Evolutionary conservation across 805 yeast genomes (phyloP).

Genomic region (Candida ulmi): DNA sequence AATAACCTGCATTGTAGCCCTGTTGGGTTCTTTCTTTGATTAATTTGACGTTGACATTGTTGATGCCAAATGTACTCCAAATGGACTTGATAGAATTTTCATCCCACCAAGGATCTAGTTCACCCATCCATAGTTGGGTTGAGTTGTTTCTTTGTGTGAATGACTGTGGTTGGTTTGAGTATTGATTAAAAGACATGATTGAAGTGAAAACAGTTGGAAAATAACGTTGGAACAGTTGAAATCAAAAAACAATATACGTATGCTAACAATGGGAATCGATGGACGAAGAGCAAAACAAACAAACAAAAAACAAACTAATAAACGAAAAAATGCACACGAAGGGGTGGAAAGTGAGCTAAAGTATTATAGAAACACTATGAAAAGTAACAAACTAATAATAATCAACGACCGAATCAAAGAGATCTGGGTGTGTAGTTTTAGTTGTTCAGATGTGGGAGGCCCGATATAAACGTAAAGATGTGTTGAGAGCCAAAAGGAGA

Average conservation of each 20-base stretch:
- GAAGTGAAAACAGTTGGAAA: neutral
- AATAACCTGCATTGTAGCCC: slow-evolving; percentile 59
- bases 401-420: too few relatives aligned
- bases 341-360: neutral
- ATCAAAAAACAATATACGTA: neutral
- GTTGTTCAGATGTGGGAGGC: too few relatives aligned
- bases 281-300: neutral
- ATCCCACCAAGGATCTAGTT: slow-evolving; percentile 79
- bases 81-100: slow-evolving; percentile 60
- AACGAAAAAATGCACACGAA: neutral
- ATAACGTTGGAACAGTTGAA: neutral
- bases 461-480: too few relatives aligned
- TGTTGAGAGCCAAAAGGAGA: too few relatives aligned
- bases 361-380: neutral
- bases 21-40: slow-evolving; percentile 54
- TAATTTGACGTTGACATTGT: slow-evolving; percentile 53
- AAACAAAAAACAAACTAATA: neutral
- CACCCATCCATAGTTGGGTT: slow-evolving; percentile 78
- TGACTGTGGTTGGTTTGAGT: neutral
- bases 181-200: neutral
- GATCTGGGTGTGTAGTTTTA: too few relatives aligned
- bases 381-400: too few relatives aligned
- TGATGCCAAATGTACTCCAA: slow-evolving; percentile 70
- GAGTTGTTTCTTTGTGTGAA: slow-evolving; percentile 1
- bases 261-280: neutral